These are phyloP conservation scores for Sporothrix curviconia DNA, from an alignment of 2,329 filamentous ascomycete genomes.

Conservation along the genomic window DNA sequence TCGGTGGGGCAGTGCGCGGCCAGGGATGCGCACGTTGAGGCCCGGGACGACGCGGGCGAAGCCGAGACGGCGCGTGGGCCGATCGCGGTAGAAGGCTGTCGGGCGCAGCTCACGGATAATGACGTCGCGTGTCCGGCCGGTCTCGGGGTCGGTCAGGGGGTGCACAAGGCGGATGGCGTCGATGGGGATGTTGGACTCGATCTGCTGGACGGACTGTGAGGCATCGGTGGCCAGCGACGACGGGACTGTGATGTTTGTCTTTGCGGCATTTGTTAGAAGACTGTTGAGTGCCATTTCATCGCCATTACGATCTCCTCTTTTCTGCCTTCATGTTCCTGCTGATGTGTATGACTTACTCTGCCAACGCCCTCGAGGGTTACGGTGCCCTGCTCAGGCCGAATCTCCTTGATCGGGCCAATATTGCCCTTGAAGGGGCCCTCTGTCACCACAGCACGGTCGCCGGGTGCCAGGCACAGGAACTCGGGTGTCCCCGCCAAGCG, in stretches of 20 bases:
- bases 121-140: conserved; percentile 62
- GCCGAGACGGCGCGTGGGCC: conserved; percentile 38
- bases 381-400: conserved; percentile 50
- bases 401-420: conserved; percentile 63
- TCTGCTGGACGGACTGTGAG: conserved; percentile 35
- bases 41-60: conserved; percentile 61
- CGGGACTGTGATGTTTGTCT: conserved; percentile 35
- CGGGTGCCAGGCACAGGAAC: conserved; percentile 55
- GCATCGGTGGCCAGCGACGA: conserved; percentile 34
- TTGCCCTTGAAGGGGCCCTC: conserved; percentile 74
- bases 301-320: not conserved
- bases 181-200: conserved; percentile 56
- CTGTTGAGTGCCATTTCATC: too few relatives aligned
- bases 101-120: conserved; percentile 66
- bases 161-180: conserved; percentile 74
- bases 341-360: conserved; percentile 44
- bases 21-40: conserved; percentile 66
- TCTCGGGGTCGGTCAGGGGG: conserved; percentile 60
- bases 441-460: conserved; percentile 77
- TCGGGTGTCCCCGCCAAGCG: conserved; percentile 48
- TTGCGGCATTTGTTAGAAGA: too few relatives aligned
- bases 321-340: not conserved
- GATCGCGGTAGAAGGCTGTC: conserved; percentile 43
- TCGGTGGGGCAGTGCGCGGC: conserved; percentile 50
- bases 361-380: conserved; percentile 58